Conservation (phyloP, 768 basidiomycete genomes). For the Tubosaeta brunneosetosa region DNA sequence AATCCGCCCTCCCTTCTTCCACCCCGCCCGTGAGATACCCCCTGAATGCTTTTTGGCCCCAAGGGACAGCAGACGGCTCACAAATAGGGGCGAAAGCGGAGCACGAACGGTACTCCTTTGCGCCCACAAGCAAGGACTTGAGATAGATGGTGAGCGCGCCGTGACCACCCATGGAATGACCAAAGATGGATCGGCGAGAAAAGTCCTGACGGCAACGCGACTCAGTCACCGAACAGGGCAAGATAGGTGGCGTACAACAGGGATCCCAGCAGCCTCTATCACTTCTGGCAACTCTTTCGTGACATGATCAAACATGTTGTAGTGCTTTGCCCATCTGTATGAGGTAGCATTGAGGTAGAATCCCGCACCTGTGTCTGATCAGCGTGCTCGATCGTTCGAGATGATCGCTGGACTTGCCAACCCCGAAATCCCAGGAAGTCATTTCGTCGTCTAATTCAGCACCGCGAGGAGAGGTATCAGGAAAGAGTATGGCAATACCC, state of each 20-base stretch:
- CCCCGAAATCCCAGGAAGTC: slow-evolving; percentile 86
- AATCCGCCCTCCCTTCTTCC: slow-evolving; percentile 64
- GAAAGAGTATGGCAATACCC: slow-evolving; percentile 83
- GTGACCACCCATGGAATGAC: slow-evolving; percentile 98
- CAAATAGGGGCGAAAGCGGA: slow-evolving; percentile 86
- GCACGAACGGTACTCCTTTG: slow-evolving; percentile 73
- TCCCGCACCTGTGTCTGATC: slow-evolving; percentile 56
- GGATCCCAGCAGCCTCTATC: slow-evolving; percentile 66
- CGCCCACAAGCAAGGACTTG: slow-evolving; percentile 46
- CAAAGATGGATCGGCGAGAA: slow-evolving; percentile 80
- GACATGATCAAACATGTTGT: slow-evolving; percentile 87
- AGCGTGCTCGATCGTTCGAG: not conserved
- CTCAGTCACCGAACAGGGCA: slow-evolving; percentile 1
- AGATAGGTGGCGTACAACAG: slow-evolving; percentile 53
- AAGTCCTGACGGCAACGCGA: slow-evolving; percentile 55
- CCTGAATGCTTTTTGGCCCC: slow-evolving; percentile 89
- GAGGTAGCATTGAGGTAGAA: slow-evolving; percentile 94
- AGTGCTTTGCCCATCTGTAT: slow-evolving; percentile 64
- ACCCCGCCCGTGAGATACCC: slow-evolving; percentile 78
- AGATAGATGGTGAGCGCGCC: slow-evolving; percentile 92
- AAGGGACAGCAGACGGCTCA: slow-evolving; percentile 82
- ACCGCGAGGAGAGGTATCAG: slow-evolving; percentile 93
- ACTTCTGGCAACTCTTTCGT: slow-evolving; percentile 80
- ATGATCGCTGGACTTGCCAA: slow-evolving; percentile 41
- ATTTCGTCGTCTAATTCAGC: slow-evolving; percentile 82